Evolutionary conservation across 2,329 filamentous ascomycete species (phyloP), one percentile per base, ranked within the genome.

Genomic region (Phialemonium atrogriseum): DNA sequence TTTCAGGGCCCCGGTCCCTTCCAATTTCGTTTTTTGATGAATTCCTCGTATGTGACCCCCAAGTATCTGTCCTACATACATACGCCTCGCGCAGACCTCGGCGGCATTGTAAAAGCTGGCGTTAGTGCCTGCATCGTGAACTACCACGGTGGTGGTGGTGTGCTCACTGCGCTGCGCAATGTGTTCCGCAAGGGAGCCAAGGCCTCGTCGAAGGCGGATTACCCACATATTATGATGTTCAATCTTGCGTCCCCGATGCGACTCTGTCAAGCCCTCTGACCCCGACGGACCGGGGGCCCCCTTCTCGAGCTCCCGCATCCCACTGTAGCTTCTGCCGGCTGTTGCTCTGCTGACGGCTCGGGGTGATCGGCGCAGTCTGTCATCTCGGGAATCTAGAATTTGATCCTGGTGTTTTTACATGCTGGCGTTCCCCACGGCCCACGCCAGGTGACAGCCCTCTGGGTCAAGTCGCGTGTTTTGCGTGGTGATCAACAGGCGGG

Each of bases 11-110:
- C n/a, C n/a, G n/a, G n/a, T n/a, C 40, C 43, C 44, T 47, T 35
- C 32, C 41, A 47, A 47, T 44, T 39, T 42, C 33, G 13, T 38
- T 30, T 30, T 43, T 37, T 42, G 38, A 44, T 44, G 39, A 42
- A 19, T n/a, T 36, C 39, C 35, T 38, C 18, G 27, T 31, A 19
- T 30, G 12, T 22, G 14, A 17, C 16, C 25, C 23, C 26, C 31
- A 4, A 15, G 27, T 27, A 12, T 27, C 17, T 18, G 25, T 19
- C 21, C n/a, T n/a, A n/a, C n/a, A n/a, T n/a, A n/a, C n/a, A n/a
- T n/a, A n/a, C n/a, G n/a, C n/a, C n/a, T n/a, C n/a, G n/a, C n/a
- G n/a, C n/a, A n/a, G n/a, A n/a, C n/a, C n/a, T n/a, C n/a, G n/a
- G 15, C 22, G 28, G 28, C 28, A 23, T 22, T 14, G 12, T 19